Percentiles rank a stretch among this genome's conserved stretches.
Conservation (phyloP, 768 basidiomycete species). For the Amanita jacksonii region DNA sequence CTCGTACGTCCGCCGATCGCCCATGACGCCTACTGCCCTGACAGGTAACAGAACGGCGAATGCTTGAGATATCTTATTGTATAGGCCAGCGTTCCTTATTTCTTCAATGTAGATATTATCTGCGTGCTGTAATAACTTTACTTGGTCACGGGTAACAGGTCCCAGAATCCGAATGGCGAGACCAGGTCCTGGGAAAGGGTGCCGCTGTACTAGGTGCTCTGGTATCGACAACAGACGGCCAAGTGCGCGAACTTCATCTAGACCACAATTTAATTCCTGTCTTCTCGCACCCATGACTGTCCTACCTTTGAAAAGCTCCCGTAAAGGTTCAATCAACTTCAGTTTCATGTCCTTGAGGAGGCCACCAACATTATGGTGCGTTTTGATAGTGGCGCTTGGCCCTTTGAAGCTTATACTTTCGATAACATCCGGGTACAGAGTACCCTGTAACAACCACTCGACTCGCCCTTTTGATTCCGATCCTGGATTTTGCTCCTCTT, state of each 20-base stretch:
- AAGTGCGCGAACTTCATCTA: conserved; percentile 92
- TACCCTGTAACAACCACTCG: conserved; percentile 96
- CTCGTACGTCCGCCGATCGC: conserved; percentile 93
- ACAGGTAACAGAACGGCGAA: conserved; percentile 95
- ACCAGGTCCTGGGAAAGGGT: conserved; percentile 98
- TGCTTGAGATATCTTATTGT: conserved; percentile 91
- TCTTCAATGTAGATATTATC: conserved; percentile 97
- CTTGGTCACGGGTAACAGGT: conserved; percentile 89
- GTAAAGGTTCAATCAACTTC: conserved; percentile 94
- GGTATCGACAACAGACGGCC: conserved; percentile 90
- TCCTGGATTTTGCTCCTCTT: conserved; percentile 43
- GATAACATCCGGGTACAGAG: conserved; percentile 97
- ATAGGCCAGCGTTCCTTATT: conserved; percentile 86
- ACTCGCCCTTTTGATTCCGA: conserved; percentile 79
- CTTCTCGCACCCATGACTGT: background rate
- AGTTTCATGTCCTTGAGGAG: conserved; percentile 96
- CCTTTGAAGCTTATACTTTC: conserved; percentile 99
- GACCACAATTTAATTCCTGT: conserved; percentile 4
- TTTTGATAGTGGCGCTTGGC: conserved; percentile 98
- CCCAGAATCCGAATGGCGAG: conserved; percentile 97
- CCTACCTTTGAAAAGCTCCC: conserved; percentile 96
- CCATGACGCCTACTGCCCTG: conserved; percentile 96
- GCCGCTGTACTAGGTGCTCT: conserved; percentile 85
- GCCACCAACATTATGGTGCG: conserved; percentile 98
- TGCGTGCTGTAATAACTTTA: conserved; percentile 82